A percentile compares a stretch with the other conserved stretches of the same genome.
phyloP scores from a whole-genome alignment of 352 stramenopile species.

The Thalassiosira mediterranea region DNA sequence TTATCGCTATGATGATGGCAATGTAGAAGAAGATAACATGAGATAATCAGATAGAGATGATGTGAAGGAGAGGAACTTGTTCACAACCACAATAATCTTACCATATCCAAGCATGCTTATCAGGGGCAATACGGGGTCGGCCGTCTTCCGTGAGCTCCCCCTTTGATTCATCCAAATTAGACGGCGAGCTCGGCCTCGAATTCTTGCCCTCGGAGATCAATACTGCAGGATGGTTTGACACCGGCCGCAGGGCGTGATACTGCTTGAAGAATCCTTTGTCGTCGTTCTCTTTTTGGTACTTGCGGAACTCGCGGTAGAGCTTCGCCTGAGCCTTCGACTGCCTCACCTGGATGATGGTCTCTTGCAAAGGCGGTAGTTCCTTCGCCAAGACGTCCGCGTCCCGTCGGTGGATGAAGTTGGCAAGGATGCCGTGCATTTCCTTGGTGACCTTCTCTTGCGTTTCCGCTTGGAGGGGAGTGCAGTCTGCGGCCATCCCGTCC shows the following conservation, averaged over 20 bases:
- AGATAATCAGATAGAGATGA: no score
- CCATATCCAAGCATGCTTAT: constrained; percentile 43
- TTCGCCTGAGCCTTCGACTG: constrained; percentile 67
- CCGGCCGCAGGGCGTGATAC: constrained; percentile 55
- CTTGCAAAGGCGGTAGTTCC: constrained; percentile 66
- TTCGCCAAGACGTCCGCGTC: constrained; percentile 58
- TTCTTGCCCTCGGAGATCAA: constrained; percentile 42
- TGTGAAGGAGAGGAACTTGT: no score
- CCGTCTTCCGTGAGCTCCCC: constrained; percentile 9
- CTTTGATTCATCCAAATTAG: constrained; percentile 9
- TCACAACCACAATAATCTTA: no score
- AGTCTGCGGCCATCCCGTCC: constrained; percentile 55
- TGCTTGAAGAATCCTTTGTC: constrained; percentile 68
- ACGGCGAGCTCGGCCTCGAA: constrained; percentile 10
- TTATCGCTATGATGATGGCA: no score
- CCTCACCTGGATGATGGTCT: constrained; percentile 69
- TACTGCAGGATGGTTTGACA: constrained; percentile 75
- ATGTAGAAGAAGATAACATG: no score
- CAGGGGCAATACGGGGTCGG: constrained; percentile 32
- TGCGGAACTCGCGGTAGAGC: constrained; percentile 63
- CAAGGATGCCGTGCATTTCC: constrained; percentile 48
- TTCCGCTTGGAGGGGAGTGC: constrained; percentile 26
- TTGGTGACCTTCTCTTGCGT: constrained; percentile 40
- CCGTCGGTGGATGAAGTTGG: constrained; percentile 65
- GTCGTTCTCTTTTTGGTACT: constrained; percentile 45